A percentile compares a stretch with the other conserved stretches of the same genome.
Conservation (phyloP, 352 stramenopile species). For the Phytophthora palmivora region DNA sequence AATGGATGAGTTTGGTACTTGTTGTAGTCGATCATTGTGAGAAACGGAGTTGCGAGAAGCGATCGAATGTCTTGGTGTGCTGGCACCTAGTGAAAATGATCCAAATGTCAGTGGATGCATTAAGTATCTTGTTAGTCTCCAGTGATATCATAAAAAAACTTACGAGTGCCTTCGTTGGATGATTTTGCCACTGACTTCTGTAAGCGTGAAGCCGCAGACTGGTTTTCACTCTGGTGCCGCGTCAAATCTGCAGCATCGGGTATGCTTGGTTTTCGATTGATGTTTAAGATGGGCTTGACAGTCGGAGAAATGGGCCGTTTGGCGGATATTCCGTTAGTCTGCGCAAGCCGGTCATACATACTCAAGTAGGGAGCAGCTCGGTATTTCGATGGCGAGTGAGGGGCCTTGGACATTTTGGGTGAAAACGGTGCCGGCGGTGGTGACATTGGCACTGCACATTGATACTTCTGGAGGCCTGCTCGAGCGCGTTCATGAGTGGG, state of each 20-base stretch:
- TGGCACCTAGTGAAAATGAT: conserved; percentile 1
- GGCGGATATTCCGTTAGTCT: conserved; percentile 48
- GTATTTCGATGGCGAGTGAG: conserved; percentile 18
- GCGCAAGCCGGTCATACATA: conserved; percentile 69
- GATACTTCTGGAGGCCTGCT: conserved; percentile 29
- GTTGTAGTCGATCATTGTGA: conserved; percentile 18
- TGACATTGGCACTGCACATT: conserved; percentile 2
- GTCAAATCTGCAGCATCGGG: conserved; percentile 3
- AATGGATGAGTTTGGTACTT: conserved; percentile 5
- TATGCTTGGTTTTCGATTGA: conserved; percentile 18
- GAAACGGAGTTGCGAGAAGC: conserved; percentile 16
- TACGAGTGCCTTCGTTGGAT: conserved; percentile 26
- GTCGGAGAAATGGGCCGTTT: conserved; percentile 42
- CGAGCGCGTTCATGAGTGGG: conserved; percentile 44
- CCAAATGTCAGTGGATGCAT: neutral
- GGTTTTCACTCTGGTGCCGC: conserved; percentile 8
- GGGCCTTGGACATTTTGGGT: conserved; percentile 21
- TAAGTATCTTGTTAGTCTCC: no score
- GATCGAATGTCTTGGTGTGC: conserved; percentile 4
- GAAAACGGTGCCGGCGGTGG: conserved; percentile 18
- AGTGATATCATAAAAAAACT: neutral
- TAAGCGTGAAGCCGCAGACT: no score
- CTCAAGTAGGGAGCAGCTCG: conserved; percentile 57
- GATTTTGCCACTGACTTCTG: conserved; percentile 9
- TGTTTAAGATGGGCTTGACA: conserved; percentile 46